Evolutionary conservation across 192 early-diverging fungal species (phyloP).

Genomic region (Coemansia sp.): DNA sequence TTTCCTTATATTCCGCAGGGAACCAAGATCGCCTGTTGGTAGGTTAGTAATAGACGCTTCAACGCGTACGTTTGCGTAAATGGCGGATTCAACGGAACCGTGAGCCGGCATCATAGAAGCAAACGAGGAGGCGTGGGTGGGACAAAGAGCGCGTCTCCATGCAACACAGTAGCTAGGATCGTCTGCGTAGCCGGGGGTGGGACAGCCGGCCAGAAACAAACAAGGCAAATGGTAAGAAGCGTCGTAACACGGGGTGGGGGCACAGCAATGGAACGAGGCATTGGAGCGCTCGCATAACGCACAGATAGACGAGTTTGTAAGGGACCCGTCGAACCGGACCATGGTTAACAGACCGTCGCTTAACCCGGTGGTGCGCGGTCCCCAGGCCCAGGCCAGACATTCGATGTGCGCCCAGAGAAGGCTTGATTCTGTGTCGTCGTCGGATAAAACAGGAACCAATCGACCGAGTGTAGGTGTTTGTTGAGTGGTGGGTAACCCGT

Average conservation of each 20-base stretch:
- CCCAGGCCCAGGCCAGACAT: conserved; percentile 54
- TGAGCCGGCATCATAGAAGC: conserved; percentile 43
- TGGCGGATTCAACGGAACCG: conserved; percentile 11
- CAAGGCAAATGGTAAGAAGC: conserved; percentile 49
- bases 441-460: conserved; percentile 22
- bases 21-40: not conserved
- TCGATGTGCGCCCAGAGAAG: conserved; percentile 45
- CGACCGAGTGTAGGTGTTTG: conserved; percentile 25
- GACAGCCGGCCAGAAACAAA: conserved; percentile 29
- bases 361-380: conserved; percentile 26
- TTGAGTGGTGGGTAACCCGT: conserved; percentile 10
- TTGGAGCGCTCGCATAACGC: conserved; percentile 27
- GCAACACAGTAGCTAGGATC: conserved; percentile 33
- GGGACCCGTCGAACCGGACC: conserved; percentile 38
- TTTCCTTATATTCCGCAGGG: too few relatives aligned
- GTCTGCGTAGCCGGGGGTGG: conserved; percentile 5
- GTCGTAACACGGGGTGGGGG: conserved; percentile 35
- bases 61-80: conserved; percentile 20
- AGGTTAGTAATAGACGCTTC: conserved; percentile 7
- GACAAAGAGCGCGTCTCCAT: conserved; percentile 48
- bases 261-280: conserved; percentile 51
- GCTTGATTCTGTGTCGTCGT: not conserved
- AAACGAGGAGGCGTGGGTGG: conserved; percentile 33
- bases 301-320: conserved; percentile 25
- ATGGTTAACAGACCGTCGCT: conserved; percentile 4